Evolutionary conservation across 345 rosid genomes (phyloP).

Genomic region (Eucalyptus sp.): DNA sequence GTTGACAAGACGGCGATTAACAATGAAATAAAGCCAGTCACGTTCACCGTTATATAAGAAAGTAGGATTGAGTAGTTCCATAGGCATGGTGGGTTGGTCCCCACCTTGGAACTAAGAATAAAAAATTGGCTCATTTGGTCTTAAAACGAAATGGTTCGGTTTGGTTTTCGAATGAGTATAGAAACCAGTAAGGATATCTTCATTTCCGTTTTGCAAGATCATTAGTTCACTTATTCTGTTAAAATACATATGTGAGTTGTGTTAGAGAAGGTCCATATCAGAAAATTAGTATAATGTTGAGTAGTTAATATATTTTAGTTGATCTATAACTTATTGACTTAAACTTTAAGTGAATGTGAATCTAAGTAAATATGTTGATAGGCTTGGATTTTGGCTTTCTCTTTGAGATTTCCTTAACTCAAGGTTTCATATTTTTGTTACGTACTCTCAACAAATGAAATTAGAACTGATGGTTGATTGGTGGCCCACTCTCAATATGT

Average conservation of each 20-base stretch:
- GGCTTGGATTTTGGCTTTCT: accelerated
- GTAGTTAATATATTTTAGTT: no score
- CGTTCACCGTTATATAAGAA: accelerated
- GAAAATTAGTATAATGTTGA: accelerated
- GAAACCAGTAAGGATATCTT: accelerated
- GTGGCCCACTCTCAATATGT: no score
- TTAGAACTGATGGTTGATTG: no score
- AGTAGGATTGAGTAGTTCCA: not conserved
- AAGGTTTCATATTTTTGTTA: accelerated
- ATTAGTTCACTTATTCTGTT: not conserved
- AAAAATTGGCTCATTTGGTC: accelerated
- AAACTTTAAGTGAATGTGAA: accelerated
- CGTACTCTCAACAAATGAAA: no score
- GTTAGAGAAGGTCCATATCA: accelerated
- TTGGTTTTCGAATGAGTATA: not conserved
- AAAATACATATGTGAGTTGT: accelerated
- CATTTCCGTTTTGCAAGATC: not conserved
- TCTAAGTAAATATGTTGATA: accelerated
- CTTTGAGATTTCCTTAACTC: accelerated
- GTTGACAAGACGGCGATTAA: not conserved
- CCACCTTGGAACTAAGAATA: accelerated
- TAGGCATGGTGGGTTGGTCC: not conserved
- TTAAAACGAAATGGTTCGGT: accelerated
- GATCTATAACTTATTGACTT: accelerated
- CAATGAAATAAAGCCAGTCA: not conserved